phyloP scores from a whole-genome alignment of 179 eudicot species.

The Spergularia azorica region DNA sequence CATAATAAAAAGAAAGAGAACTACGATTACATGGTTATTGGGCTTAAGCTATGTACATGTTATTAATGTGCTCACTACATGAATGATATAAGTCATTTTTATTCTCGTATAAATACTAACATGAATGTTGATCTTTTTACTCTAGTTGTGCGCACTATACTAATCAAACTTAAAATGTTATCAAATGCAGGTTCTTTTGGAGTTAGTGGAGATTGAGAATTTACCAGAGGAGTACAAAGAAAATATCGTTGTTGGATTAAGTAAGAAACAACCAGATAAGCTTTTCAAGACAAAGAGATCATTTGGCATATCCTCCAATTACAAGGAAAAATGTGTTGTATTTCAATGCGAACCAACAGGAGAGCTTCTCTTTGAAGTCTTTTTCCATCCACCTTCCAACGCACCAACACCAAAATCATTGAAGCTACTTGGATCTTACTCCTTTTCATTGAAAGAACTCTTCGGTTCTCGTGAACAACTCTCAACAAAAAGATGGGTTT shows the following conservation, averaged over 20 bases:
- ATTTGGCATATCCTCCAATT: conserved; percentile 57
- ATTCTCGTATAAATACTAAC: too few species aligned
- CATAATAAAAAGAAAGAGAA: too few species aligned
- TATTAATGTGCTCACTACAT: too few species aligned
- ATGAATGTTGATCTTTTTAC: too few species aligned
- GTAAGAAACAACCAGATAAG: conserved; percentile 76
- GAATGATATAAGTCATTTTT: too few species aligned
- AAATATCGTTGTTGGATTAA: conserved; percentile 54
- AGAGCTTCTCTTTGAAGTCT: conserved; percentile 58
- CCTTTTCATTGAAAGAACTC: conserved; percentile 59
- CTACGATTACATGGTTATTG: too few species aligned
- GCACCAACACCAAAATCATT: conserved; percentile 35
- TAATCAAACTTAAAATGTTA: background rate
- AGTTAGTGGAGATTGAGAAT: conserved; percentile 69
- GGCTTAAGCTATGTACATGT: too few species aligned
- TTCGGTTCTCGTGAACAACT: conserved; percentile 45
- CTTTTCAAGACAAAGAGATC: conserved; percentile 60
- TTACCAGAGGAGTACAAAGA: conserved; percentile 64
- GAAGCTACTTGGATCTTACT: conserved; percentile 56
- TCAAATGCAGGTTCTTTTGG: conserved; percentile 61
- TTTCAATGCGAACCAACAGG: conserved; percentile 81
- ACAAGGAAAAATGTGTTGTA: conserved; percentile 62
- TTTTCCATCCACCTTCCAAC: conserved; percentile 40
- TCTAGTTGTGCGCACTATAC: too few species aligned
- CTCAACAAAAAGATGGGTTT: conserved; percentile 65